Conservation (phyloP, 1,284 basidiomycete genomes). For the Coriolopsis trogii region DNA sequence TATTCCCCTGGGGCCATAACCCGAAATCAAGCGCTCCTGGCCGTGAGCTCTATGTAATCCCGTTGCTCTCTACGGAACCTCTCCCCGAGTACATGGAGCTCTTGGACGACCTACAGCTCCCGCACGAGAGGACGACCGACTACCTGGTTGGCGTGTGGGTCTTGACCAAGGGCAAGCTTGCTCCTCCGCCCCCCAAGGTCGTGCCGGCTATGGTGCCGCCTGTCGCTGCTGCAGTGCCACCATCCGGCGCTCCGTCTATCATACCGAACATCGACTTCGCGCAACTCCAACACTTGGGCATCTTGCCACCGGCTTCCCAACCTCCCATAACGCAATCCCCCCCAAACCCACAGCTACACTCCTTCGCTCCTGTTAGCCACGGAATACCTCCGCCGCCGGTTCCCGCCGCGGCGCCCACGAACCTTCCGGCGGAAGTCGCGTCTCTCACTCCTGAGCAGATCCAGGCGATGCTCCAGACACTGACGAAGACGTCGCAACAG, state of each 20-base stretch:
- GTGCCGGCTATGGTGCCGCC: too few species aligned
- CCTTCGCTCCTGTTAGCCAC: too few species aligned
- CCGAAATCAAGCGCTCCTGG: slow-evolving; percentile 77
- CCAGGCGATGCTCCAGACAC: slow-evolving; percentile 53
- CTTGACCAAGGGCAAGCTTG: slow-evolving; percentile 72
- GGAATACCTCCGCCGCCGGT: too few species aligned
- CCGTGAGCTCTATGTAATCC: slow-evolving; percentile 88
- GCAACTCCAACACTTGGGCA: too few species aligned
- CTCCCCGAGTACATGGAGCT: slow-evolving; percentile 88
- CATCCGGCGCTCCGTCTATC: too few species aligned
- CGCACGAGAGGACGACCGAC: slow-evolving; percentile 60
- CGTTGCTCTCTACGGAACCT: slow-evolving; percentile 67
- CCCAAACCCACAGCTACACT: too few species aligned
- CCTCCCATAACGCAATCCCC: too few species aligned
- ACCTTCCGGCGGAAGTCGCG: too few species aligned
- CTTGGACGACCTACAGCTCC: slow-evolving; percentile 77
- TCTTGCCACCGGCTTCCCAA: too few species aligned
- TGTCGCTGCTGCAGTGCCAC: too few species aligned
- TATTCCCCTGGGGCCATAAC: slow-evolving; percentile 81
- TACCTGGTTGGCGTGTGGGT: slow-evolving; percentile 86
- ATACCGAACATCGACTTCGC: too few species aligned
- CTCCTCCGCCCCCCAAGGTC: slow-evolving; percentile 46
- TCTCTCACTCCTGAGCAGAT: slow-evolving; percentile 71
- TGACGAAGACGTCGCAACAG: slow-evolving; percentile 30
- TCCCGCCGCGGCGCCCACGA: too few species aligned